Base-by-base conservation (phyloP, 306 rosid species). In the Urtica urens region DNA sequence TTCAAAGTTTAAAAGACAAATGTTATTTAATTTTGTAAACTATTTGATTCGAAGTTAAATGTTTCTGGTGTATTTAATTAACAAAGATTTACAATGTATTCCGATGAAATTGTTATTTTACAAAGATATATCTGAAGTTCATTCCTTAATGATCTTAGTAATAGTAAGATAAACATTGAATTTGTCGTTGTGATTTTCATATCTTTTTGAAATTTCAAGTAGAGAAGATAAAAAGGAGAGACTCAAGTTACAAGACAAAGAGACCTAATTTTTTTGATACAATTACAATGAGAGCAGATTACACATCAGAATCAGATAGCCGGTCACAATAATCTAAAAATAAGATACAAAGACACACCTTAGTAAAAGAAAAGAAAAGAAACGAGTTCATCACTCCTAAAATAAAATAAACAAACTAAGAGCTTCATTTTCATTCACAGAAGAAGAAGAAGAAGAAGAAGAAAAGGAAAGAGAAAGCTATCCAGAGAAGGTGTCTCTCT, bases 401-500 rank as follows among this genome's bases (percentile, higher is more conserved):
- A 38, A 3, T 14, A 20, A 25, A 66, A 38, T n/a, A 24, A 46
- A 59, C 27, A 39, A 56, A 65, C 7, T 7, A 41, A 41, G n/a
- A n/a, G n/a, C n/a, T n/a, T n/a, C n/a, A n/a, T n/a, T n/a, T n/a
- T 7, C 38, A 20, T 35, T 19, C 33, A 44, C 39, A 3, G 63
- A 43, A 53, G 18, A 43, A 31, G 38, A 35, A 49, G 52, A 46
- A 19, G 64, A 49, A 64, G 60, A 64, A 13, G 56, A 10, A 28
- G 33, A 28, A 10, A 28, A 10, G 10, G 33, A 28, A 10, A 28
- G 33, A 28, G 33, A 28, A 10, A 28, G 33, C 33, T 0, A 46
- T 12, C 16, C 53, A 67, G 16, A 28, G 60, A 75, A 61, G 29
- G 80, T 48, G 57, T 3, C 59, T 47, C 66, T 84, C 73, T 79